Evolutionary conservation across 495 filamentous ascomycete species (phyloP).

Genomic region (Tuber borchii): DNA sequence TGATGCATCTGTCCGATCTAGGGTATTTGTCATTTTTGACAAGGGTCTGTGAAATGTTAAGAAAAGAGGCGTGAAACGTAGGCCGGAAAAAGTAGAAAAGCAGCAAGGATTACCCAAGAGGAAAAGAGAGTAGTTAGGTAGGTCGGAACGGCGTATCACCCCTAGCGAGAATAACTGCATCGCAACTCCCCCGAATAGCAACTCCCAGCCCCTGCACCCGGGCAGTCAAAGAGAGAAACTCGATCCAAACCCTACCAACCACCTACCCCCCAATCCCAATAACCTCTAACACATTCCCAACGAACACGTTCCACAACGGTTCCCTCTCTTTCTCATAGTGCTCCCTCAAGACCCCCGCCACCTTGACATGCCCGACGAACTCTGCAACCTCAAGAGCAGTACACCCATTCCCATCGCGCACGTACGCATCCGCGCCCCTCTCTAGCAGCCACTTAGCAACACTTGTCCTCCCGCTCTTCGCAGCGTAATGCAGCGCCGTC

Average conservation of each 20-base stretch:
- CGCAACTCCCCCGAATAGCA: neutral
- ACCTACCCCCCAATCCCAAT: neutral
- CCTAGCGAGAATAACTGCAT: neutral
- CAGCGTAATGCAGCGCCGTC: slow-evolving; percentile 15
- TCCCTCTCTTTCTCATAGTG: neutral
- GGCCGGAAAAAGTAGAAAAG: neutral
- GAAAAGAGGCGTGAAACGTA: neutral
- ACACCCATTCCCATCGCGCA: neutral
- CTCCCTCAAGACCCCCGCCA: neutral
- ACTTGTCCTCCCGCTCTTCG: neutral
- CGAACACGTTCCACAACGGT: neutral
- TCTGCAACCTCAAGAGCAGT: slow-evolving; percentile 4
- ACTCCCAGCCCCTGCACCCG: neutral
- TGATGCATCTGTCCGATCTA: neutral
- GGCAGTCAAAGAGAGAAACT: neutral
- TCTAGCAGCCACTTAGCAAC: slow-evolving; percentile 11
- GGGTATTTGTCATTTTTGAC: no score
- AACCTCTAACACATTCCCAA: neutral
- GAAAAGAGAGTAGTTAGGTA: neutral
- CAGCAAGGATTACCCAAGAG: neutral
- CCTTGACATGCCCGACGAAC: neutral
- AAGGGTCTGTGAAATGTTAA: neutral
- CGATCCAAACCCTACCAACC: neutral
- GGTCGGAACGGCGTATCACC: neutral
- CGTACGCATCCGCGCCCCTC: neutral